Base-by-base conservation (phyloP, 192 early-diverging fungal species). In the Entophlyctis helioformis region DNA sequence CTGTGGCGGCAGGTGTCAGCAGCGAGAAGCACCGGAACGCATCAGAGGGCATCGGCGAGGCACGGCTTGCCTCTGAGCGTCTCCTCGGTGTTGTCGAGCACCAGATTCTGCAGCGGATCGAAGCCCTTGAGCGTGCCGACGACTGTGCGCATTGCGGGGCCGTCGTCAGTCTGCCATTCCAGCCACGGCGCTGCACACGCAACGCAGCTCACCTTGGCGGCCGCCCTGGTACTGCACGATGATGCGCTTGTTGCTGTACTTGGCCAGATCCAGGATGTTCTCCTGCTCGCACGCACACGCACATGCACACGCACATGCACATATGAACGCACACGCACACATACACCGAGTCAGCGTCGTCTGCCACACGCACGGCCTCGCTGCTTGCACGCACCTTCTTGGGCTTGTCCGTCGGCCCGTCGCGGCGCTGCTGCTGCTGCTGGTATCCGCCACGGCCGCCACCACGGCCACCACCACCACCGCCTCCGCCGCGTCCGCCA, bases 211-310 rank as follows among this genome's bases (percentile, higher is more conserved):
- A 92, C 90, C 91, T 82, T 98, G 87, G 35, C 91, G 74, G 33
- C 89, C 90, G 25, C 86, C 90, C 45, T 77, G 84, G 64, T 90
- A 96, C 70, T 96, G 87, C 37, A 94, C 89, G 26, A 80, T 76
- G 41, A 98, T 82, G 44, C 81, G 69, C 62, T 94, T 91, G 52
- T 98, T 82, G 67, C 82, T 74, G 70, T 96, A 93, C 68, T 93
- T 95, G 27, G 80, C 68, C 28, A 94, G 75, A 59, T 98, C 91
- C 36, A 98, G 70, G 54, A 98, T 96, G 13, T 80, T 74, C 56
- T 96, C 89, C 67, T 91, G 38, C 58, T 15, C 55, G 34, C 76
- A 54, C 19, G 78, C 67, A 42, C 69, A n/a, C n/a, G n/a, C n/a
- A n/a, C n/a, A n/a, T n/a, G n/a, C n/a, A n/a, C n/a, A n/a, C n/a